Evolutionary conservation across 176 grass and related monocot genomes (phyloP).

Genomic region (Juncus inflexus): DNA sequence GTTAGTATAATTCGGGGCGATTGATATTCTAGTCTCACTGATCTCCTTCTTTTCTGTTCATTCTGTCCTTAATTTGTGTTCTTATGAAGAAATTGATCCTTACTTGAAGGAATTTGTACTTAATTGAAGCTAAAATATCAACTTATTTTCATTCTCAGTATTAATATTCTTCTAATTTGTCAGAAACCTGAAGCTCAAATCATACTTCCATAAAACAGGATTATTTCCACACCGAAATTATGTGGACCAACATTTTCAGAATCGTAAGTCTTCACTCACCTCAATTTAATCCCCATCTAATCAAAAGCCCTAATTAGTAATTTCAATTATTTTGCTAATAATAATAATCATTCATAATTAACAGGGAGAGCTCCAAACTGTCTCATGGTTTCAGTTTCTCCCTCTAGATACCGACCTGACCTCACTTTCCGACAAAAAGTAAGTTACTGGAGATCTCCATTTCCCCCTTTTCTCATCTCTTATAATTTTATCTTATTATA

Average conservation of each 20-base stretch:
- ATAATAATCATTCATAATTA: slow-evolving; percentile 18
- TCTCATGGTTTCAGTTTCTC: slow-evolving; percentile 99
- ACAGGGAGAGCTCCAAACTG: slow-evolving; percentile 77
- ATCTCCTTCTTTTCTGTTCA: no score
- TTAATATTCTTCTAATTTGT: background rate
- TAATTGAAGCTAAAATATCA: background rate
- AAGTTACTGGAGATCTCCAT: slow-evolving; percentile 7
- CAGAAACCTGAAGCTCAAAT: background rate
- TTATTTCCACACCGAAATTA: slow-evolving; percentile 29
- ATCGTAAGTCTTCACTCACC: slow-evolving; percentile 54
- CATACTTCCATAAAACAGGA: background rate
- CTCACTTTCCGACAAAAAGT: slow-evolving; percentile 69
- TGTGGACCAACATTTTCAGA: slow-evolving; percentile 99
- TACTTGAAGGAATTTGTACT: background rate
- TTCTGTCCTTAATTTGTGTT: no score
- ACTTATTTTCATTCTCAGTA: background rate
- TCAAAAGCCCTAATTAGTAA: background rate
- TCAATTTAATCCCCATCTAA: background rate
- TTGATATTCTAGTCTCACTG: no score
- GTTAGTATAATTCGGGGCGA: no score
- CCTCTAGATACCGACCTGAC: slow-evolving; percentile 61
- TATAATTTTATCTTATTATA: slow-evolving; percentile 21
- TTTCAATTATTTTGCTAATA: slow-evolving; percentile 1
- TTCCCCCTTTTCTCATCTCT: slow-evolving; percentile 8
- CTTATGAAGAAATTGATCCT: no score